A percentile compares a stretch with the other conserved stretches of the same genome.
These are phyloP conservation scores for Arctostaphylos glauca DNA, from an alignment of 148 eudicot genomes.

Conservation along the genomic window DNA sequence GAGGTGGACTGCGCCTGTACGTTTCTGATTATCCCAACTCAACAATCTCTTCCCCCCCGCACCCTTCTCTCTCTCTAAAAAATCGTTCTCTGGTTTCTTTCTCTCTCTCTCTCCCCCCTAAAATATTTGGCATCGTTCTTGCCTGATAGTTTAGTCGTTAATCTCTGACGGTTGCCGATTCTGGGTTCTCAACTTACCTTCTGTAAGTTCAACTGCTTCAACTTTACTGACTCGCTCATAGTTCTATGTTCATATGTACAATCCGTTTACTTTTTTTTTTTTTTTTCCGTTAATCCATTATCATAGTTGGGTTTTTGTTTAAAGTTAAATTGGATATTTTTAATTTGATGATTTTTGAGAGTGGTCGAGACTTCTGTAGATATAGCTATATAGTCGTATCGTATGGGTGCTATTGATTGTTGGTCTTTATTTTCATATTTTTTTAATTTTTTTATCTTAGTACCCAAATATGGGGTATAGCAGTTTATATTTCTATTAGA, in stretches of 20 bases:
- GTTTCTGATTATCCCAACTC: neutral
- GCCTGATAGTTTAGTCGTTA: neutral
- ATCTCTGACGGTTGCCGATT: neutral
- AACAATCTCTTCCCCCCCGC: neutral
- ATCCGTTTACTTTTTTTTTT: neutral
- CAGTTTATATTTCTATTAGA: neutral
- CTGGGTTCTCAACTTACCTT: slow-evolving; percentile 11
- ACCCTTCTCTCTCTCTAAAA: neutral
- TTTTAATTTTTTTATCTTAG: neutral
- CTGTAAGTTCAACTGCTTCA: slow-evolving; percentile 4
- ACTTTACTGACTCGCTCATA: neutral
- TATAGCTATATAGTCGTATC: neutral
- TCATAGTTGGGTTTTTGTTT: neutral
- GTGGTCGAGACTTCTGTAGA: neutral
- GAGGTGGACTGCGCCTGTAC: neutral
- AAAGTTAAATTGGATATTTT: neutral
- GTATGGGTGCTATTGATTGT: neutral
- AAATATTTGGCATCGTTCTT: neutral
- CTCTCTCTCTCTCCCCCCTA: neutral
- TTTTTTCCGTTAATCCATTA: neutral
- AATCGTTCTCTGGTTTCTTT: neutral
- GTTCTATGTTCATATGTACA: neutral
- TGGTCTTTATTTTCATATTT: neutral
- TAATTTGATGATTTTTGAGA: neutral
- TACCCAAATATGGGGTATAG: neutral